Conservation (phyloP, 2,329 filamentous ascomycete species). For the Apiospora hydei region DNA sequence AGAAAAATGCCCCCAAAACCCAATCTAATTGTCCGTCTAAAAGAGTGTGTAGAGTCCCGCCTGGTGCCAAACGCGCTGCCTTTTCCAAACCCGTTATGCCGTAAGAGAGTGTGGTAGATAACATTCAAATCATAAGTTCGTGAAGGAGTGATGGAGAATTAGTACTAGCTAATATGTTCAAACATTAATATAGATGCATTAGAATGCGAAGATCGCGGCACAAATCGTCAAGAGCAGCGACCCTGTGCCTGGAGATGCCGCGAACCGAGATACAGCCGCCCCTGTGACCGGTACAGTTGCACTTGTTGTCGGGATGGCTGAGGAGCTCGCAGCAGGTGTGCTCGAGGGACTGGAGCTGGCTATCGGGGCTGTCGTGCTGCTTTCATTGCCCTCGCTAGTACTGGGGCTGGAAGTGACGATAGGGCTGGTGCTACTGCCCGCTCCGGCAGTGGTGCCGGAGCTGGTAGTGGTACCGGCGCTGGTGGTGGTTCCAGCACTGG, state of each 20-base stretch:
- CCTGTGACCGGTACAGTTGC: constrained; percentile 24
- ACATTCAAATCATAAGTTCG: constrained; percentile 20
- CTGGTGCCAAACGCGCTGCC: not conserved
- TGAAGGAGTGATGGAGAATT: constrained; percentile 25
- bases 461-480: constrained; percentile 16
- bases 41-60: constrained; percentile 29
- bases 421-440: constrained; percentile 23
- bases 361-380: not conserved
- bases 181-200: constrained; percentile 33
- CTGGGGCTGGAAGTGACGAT: not conserved
- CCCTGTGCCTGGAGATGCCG: constrained; percentile 13
- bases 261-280: constrained; percentile 25
- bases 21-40: constrained; percentile 8
- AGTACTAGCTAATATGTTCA: constrained; percentile 25
- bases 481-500: not conserved
- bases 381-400: not conserved
- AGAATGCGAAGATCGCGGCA: constrained; percentile 38
- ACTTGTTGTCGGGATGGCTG: not conserved
- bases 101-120: constrained; percentile 30
- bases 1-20: not conserved
- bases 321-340: constrained; percentile 25
- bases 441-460: constrained; percentile 13
- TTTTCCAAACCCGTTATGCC: not conserved
- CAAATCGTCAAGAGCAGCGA: constrained; percentile 36
- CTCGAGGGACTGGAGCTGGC: constrained; percentile 25